These are phyloP conservation scores for Colletotrichum tamarilloi DNA, from an alignment of 2,329 filamentous ascomycete genomes.

Conservation along the genomic window DNA sequence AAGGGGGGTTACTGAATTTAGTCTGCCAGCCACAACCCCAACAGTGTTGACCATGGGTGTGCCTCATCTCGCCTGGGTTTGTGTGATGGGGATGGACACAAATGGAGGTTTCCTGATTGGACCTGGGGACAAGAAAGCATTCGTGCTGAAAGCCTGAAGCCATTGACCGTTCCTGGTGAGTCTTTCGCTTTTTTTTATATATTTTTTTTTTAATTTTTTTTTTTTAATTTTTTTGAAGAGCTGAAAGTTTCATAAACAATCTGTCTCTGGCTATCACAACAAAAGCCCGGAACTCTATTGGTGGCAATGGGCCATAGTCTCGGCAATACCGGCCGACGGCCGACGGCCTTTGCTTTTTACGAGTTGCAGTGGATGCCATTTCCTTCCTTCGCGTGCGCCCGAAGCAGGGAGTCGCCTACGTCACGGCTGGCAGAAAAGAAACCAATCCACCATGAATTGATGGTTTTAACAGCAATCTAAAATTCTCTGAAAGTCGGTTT, in stretches of 20 bases:
- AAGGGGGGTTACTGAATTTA: slow-evolving; percentile 27
- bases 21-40: slow-evolving; percentile 14
- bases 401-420: slow-evolving; percentile 21
- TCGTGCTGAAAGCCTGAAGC: background rate
- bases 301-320: background rate
- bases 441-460: slow-evolving; percentile 3
- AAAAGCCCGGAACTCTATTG: background rate
- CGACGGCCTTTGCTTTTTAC: slow-evolving; percentile 6
- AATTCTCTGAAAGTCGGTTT: slow-evolving; percentile 24
- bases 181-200: no score
- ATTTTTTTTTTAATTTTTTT: no score
- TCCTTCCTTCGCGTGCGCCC: slow-evolving; percentile 17
- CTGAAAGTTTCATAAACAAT: background rate
- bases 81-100: background rate
- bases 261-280: background rate
- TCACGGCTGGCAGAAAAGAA: background rate
- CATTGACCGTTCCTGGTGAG: background rate
- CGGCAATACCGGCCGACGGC: slow-evolving; percentile 8
- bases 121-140: background rate
- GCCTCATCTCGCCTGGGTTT: background rate
- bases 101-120: slow-evolving; percentile 13
- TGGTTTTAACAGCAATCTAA: slow-evolving; percentile 31
- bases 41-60: slow-evolving; percentile 10
- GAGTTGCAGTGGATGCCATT: slow-evolving; percentile 4
- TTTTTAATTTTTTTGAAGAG: background rate